phyloP scores from a whole-genome alignment of 1,284 basidiomycete species.

The Ceratobasidium sp. region DNA sequence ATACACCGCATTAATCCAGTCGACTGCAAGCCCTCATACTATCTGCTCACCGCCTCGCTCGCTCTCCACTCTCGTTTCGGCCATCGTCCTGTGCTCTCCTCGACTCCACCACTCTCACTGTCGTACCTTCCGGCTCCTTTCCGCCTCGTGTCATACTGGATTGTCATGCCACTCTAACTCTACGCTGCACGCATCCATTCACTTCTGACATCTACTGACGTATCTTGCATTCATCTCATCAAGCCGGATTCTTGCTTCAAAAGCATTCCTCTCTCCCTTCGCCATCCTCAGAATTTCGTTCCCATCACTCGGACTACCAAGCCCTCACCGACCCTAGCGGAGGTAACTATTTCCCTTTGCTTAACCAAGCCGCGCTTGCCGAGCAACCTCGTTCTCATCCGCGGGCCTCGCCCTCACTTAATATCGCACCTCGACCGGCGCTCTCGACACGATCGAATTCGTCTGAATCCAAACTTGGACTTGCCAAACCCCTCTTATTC shows the following conservation, averaged over 20 bases:
- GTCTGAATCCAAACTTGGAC: constrained; percentile 4
- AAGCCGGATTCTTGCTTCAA: constrained; percentile 36
- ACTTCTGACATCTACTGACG: constrained; percentile 28
- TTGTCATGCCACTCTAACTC: constrained; percentile 25
- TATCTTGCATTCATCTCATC: constrained; percentile 30
- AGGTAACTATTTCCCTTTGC: constrained; percentile 7
- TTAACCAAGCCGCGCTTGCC: constrained; percentile 38
- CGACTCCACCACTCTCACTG: constrained; percentile 1
- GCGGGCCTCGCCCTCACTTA: constrained; percentile 18
- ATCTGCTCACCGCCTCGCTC: constrained; percentile 24
- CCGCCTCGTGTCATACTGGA: constrained; percentile 37
- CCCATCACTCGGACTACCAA: constrained; percentile 15
- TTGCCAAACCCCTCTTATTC: constrained; percentile 21
- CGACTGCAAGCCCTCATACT: background rate
- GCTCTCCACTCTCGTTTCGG: constrained; percentile 24
- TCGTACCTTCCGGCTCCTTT: constrained; percentile 16
- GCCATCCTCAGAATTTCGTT: constrained; percentile 7
- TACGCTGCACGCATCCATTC: constrained; percentile 23
- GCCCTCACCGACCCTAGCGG: constrained; percentile 28
- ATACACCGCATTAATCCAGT: constrained; percentile 18
- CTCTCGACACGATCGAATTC: constrained; percentile 26
- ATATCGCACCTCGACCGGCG: background rate
- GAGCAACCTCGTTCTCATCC: constrained; percentile 16
- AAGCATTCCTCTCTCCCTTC: constrained; percentile 34
- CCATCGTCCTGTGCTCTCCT: constrained; percentile 27